Evolutionary conservation across 2,329 filamentous ascomycete species (phyloP), one percentile per base, ranked within the genome.

Genomic region (Curvularia hawaiiensis): DNA sequence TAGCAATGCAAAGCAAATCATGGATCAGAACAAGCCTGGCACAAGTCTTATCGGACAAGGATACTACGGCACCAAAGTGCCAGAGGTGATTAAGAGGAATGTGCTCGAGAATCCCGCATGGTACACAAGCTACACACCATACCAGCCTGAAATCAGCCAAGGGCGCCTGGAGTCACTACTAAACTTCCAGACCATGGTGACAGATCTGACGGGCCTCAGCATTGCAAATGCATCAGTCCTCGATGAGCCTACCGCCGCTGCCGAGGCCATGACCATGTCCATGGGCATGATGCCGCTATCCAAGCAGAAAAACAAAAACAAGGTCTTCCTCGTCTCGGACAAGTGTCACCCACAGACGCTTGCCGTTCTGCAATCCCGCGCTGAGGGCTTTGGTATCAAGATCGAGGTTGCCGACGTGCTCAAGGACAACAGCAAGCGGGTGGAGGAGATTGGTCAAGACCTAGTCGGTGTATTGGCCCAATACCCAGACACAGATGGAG

Each of bases 71-170:
- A 94, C 92, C n/a, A 85, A 89, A 65, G 89, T 91, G 0, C 94
- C 94, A 4, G 86, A 91, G 54, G 93, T 97, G 56, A 96, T 98
- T 75, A 91, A 95, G 82, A 85, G 93, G 66, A 97, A 97, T 74
- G 84, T 98, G 4, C 81, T 98, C 57, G 92, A 98, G 82, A 94
- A 90, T 75, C 94, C 94, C 5, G 92, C 89, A 10, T 98, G 94
- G 94, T 98, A 98, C 77, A 98, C 94, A 40, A 97, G 92, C 79
- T 97, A 98, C 77, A 97, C 94, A 0, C 94, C 94, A 16, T 98
- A 97, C 78, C 94, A 98, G 80, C 90, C 94, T 2, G 94, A 98
- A 79, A 97, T 98, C 80, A 97, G 92, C 75, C 94, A 98, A 79
- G 94, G 94, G 35, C 88, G 94, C 54, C 79, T 98, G 61, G 92